Conservation (phyloP, 805 yeast genomes). For the Ogataea nonfermentans region DNA sequence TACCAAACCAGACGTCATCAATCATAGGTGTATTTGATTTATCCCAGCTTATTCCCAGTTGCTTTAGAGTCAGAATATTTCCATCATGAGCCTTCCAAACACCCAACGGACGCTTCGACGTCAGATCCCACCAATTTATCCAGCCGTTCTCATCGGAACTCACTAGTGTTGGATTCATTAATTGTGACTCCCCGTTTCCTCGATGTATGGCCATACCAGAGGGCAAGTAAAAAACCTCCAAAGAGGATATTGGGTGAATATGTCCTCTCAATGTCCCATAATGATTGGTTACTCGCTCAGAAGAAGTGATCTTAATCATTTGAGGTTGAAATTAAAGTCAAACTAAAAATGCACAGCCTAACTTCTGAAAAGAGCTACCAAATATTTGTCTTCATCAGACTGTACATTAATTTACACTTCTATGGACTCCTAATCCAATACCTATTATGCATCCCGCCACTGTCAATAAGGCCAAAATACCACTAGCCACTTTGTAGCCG, state of each 20-base stretch:
- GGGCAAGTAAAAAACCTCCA: conserved; percentile 21
- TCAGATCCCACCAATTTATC: conserved; percentile 63
- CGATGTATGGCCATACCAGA: conserved; percentile 12
- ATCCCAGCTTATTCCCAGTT: conserved; percentile 38
- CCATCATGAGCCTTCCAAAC: conserved; percentile 60
- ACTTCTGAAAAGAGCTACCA: neutral
- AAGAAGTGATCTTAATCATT: conserved; percentile 6
- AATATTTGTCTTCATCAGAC: neutral
- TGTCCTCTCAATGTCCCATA: conserved; percentile 23
- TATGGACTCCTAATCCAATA: conserved; percentile 26
- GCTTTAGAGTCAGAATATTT: conserved; percentile 49
- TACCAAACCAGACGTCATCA: conserved; percentile 36
- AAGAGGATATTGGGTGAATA: conserved; percentile 8
- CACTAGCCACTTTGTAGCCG: conserved; percentile 24
- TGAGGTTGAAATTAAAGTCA: too few species aligned
- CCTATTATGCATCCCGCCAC: conserved; percentile 24
- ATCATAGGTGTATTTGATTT: conserved; percentile 17
- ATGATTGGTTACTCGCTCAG: conserved; percentile 8
- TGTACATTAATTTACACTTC: conserved; percentile 3
- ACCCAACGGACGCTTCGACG: conserved; percentile 51
- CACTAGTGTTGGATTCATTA: conserved; percentile 39
- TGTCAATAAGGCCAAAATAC: conserved; percentile 19
- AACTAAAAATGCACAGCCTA: conserved; percentile 2
- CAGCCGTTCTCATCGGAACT: conserved; percentile 65
- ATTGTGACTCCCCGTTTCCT: conserved; percentile 14